phyloP scores from a whole-genome alignment of 164 flowering plant genomes.

The Magnolia officinalis region DNA sequence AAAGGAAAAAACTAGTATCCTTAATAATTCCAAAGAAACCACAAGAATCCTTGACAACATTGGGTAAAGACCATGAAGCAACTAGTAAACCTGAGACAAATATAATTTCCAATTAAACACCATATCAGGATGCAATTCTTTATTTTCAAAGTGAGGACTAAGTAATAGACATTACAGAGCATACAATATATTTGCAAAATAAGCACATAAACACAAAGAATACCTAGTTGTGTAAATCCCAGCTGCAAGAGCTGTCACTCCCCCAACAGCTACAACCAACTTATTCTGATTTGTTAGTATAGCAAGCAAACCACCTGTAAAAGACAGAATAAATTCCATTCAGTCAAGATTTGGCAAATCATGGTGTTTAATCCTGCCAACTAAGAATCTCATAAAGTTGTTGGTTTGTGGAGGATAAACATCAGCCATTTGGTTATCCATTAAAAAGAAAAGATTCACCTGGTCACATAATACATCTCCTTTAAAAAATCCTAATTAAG shows the following conservation, averaged over 20 bases:
- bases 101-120: no score
- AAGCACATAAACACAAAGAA: neutral
- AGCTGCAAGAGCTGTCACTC: constrained; percentile 94
- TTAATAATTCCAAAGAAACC: no score
- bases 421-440: neutral
- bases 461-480: neutral
- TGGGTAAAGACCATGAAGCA: no score
- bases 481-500: neutral
- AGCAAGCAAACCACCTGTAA: constrained; percentile 75
- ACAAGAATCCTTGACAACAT: no score
- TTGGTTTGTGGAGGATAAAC: neutral
- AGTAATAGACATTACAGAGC: neutral
- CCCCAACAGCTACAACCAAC: constrained; percentile 89
- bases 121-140: no score
- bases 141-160: no score
- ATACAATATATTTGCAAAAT: neutral
- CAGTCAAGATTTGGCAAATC: neutral
- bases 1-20: no score
- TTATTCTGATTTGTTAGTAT: constrained; percentile 91
- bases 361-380: neutral
- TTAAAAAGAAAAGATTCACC: no score
- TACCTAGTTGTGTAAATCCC: constrained; percentile 96
- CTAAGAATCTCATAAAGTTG: neutral
- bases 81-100: no score
- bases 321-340: neutral